Base-by-base conservation (phyloP, 257 asterid species). In the Cordia subcordata region DNA sequence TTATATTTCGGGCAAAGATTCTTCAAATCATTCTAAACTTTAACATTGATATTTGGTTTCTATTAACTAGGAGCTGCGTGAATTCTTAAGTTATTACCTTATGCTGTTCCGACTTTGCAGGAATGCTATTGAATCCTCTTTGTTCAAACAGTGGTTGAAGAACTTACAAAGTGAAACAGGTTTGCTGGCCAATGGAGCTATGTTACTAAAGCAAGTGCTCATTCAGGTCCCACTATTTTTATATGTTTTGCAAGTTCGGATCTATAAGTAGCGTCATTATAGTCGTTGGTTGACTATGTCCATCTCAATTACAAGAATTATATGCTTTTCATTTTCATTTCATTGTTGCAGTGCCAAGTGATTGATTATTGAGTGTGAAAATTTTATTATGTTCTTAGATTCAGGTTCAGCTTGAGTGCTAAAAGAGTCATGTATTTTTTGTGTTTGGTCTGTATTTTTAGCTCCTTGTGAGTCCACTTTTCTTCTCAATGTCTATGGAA, bases 121-220 rank as follows among this genome's bases (percentile, higher is more conserved):
- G 89, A 88, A 73, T 79, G 95, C 98, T 49, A 70, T 88, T 42
- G 95, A 82, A 44, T 80, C 90, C 58, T 76, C 84, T 2, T 71
- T 91, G 70, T 88, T 91, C 81, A 84, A 82, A 68, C 88, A 81
- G 49, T 91, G 98, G 98, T 62, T 88, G 79, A 77, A 77, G 67
- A 91, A 84, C 71, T 75, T 88, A 66, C 88, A 86, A 64, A 57
- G 81, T 32, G 85, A 81, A 61, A 76, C 78, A 13, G 98, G 96
- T 32, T 55, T 88, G 73, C 72, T 91, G 49, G 79, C 79, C 65
- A 75, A 74, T 63, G 96, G 94, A 63, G 81, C 68, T 62, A 81
- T 85, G 95, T 72, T 77, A 49, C 55, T 91, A 51, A 75, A 50
- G 57, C 81, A 79, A 75, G 88, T 91, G 55, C 77, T 78, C 60